Base-by-base conservation (phyloP, 352 stramenopile genomes). In the Phytophthora rubi region DNA sequence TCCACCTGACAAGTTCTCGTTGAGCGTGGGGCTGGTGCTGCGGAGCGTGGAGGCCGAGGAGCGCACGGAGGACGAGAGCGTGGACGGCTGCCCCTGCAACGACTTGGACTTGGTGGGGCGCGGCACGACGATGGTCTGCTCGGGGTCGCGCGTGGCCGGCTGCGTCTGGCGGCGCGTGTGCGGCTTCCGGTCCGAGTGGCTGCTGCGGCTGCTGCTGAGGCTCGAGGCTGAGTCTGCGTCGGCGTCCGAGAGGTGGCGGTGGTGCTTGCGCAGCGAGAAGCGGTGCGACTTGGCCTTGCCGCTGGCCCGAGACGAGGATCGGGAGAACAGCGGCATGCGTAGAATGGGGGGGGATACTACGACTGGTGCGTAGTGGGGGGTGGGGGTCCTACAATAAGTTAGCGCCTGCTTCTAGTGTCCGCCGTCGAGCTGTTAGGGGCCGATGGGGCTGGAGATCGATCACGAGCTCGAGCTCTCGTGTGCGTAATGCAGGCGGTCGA, bases 181-280 rank as follows among this genome's bases (percentile, higher is more conserved):
- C 9, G 57, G 21, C 59, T 68, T 79, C n/a, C 44, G 65, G 58
- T 73, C 57, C 63, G 55, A 62, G 45, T 73, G 58, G 56, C 48
- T 66, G 33, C 62, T 71, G 49, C 57, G 59, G 42, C 63, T 70
- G 52, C 58, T 75, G 55, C 68, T 77, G 37, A 68, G 18, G n/a
- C 28, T 62, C 6, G 57, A 52, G 39, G 32, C 56, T 1, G 60
- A 32, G 9, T 77, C 59, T 6, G 49, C 8, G 47, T 71, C 61
- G 12, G 59, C 68, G 62, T 75, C 69, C 47, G 62, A 70, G 26
- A 66, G 61, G 37, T 58, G 59, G 32, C 48, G 74, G 53, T 84
- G 81, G 68, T 90, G 80, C 47, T 85, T 88, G 54, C 83, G 85
- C 73, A 93, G 81, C 58, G 83, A 91, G 68, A 93, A 91, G 70